Conservation (phyloP, 2,329 filamentous ascomycete genomes). For the Tolypocladium guangdongense region DNA sequence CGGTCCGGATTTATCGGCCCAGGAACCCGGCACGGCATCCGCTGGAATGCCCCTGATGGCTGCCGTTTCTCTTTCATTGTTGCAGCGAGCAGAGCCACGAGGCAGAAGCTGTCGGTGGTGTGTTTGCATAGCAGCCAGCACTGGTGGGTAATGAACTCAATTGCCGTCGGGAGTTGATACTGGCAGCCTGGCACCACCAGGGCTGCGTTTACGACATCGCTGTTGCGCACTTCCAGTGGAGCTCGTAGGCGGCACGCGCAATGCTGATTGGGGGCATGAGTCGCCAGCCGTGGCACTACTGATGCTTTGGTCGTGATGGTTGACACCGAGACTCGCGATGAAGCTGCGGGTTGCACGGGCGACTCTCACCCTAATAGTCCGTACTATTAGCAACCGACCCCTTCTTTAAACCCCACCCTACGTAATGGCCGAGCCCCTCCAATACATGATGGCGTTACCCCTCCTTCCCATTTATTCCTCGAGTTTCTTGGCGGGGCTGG, state of each 20-base stretch:
- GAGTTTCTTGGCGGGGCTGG: neutral
- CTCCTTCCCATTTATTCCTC: neutral
- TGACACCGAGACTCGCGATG: neutral
- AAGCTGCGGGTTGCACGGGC: neutral
- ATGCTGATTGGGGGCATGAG: neutral
- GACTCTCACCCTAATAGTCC: neutral
- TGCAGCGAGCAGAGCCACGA: no score
- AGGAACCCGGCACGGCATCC: neutral
- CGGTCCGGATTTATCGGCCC: neutral
- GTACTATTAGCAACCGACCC: neutral
- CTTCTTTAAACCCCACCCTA: neutral
- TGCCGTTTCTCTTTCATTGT: neutral
- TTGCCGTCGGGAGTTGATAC: neutral
- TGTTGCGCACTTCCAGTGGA: neutral
- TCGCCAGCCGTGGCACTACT: neutral
- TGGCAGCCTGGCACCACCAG: neutral
- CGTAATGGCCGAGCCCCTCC: no score
- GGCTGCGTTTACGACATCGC: neutral
- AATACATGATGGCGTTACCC: neutral
- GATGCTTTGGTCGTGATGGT: neutral
- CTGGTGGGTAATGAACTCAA: neutral
- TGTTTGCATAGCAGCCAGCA: neutral
- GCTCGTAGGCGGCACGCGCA: no score
- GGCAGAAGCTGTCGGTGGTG: neutral
- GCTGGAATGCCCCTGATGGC: neutral